A percentile compares a stretch with the other conserved stretches of the same genome.
phyloP scores from a whole-genome alignment of 108 stramenopile genomes.

The Nitzschia sp. region DNA sequence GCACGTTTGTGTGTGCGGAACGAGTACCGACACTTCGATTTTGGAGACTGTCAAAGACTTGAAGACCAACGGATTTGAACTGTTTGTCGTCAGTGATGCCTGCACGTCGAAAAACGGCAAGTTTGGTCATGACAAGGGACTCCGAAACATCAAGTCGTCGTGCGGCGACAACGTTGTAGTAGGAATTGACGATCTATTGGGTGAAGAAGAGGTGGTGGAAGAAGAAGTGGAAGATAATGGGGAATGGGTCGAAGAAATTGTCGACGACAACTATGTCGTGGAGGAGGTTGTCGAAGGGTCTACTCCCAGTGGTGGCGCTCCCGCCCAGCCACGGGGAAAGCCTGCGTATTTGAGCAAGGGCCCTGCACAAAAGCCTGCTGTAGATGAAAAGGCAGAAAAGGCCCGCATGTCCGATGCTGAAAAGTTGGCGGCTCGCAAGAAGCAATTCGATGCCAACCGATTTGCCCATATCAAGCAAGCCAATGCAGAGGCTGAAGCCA shows the following conservation, averaged over 20 bases:
- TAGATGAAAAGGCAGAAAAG: constrained; percentile 14
- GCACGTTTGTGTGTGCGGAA: constrained; percentile 27
- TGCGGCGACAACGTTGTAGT: constrained; percentile 18
- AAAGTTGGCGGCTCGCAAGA: constrained; percentile 29
- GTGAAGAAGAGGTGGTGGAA: constrained; percentile 16
- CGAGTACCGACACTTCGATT: constrained; percentile 17
- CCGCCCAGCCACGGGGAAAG: constrained; percentile 2
- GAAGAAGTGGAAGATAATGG: neutral
- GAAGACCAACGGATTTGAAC: constrained; percentile 16
- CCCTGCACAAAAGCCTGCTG: constrained; percentile 2
- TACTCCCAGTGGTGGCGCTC: neutral
- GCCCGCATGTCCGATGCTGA: constrained; percentile 27
- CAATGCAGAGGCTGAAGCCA: constrained; percentile 12
- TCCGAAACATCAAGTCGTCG: constrained; percentile 3
- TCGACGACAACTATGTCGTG: constrained; percentile 10
- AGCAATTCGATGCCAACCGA: constrained; percentile 25
- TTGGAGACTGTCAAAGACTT: constrained; percentile 18
- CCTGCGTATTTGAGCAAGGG: constrained; percentile 9
- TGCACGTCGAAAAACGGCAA: constrained; percentile 15
- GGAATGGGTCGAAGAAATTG: constrained; percentile 15
- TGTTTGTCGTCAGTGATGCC: constrained; percentile 26
- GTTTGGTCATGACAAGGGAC: constrained; percentile 20
- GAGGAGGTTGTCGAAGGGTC: constrained; percentile 5
- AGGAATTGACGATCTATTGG: constrained; percentile 17
- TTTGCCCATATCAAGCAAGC: constrained; percentile 35